These are phyloP conservation scores for Yamadazyma philogaea DNA, from an alignment of 805 yeast species.

Conservation along the genomic window DNA sequence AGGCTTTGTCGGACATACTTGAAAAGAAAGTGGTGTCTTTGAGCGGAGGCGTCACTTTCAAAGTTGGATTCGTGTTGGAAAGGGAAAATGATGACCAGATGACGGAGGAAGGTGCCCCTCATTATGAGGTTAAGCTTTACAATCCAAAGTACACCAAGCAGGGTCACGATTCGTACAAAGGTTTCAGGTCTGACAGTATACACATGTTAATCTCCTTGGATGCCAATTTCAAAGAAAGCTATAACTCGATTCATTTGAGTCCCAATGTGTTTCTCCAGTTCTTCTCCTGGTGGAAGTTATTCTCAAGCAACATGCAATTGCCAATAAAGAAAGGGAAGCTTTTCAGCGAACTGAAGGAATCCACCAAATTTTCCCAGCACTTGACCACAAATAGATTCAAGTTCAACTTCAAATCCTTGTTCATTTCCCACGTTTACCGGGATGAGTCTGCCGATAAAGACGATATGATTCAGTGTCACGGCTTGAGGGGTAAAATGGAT, in stretches of 20 bases:
- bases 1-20: slow-evolving; percentile 15
- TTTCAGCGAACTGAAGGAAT: slow-evolving; percentile 53
- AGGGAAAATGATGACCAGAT: slow-evolving; percentile 33
- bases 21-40: slow-evolving; percentile 57
- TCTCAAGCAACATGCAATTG: slow-evolving; percentile 72
- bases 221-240: slow-evolving; percentile 37
- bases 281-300: slow-evolving; percentile 81
- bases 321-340: slow-evolving; percentile 76
- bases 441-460: slow-evolving; percentile 42
- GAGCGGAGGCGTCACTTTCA: slow-evolving; percentile 58
- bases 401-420: slow-evolving; percentile 69
- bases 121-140: slow-evolving; percentile 53
- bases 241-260: slow-evolving; percentile 74
- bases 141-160: slow-evolving; percentile 50
- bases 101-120: slow-evolving; percentile 51
- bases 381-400: slow-evolving; percentile 76
- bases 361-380: slow-evolving; percentile 72
- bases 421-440: slow-evolving; percentile 68
- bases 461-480: slow-evolving; percentile 55
- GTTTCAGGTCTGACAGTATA: slow-evolving; percentile 38
- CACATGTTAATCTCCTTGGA: slow-evolving; percentile 41
- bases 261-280: slow-evolving; percentile 69
- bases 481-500: slow-evolving; percentile 52
- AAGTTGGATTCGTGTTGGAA: slow-evolving; percentile 57
- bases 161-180: slow-evolving; percentile 39